Evolutionary conservation across 73 alveolate species (phyloP).

Genomic region (Symbiodinium natans): DNA sequence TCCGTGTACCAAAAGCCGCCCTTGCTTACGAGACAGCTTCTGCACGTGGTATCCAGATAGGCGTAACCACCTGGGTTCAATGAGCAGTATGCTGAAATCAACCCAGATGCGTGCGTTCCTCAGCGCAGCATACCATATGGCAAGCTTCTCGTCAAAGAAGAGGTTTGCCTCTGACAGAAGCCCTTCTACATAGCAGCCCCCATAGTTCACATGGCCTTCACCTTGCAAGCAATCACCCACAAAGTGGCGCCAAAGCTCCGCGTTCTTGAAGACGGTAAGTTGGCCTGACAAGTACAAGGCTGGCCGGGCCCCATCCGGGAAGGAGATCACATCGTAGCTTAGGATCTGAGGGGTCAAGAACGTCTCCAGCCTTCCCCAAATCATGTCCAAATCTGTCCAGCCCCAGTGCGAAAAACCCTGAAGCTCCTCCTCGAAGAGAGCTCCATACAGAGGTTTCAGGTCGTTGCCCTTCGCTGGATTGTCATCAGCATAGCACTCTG

Average conservation of each 20-base stretch:
- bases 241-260: slow-evolving; percentile 33
- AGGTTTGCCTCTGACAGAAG: slow-evolving; percentile 73
- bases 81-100: slow-evolving; percentile 21
- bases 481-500: slow-evolving; percentile 86
- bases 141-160: slow-evolving; percentile 68
- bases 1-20: slow-evolving; percentile 13
- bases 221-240: slow-evolving; percentile 51
- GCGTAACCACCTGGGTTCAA: slow-evolving; percentile 58
- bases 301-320: slow-evolving; percentile 74
- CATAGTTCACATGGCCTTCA: slow-evolving; percentile 69
- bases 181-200: slow-evolving; percentile 73
- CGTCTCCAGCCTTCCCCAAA: slow-evolving; percentile 42
- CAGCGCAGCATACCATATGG: slow-evolving; percentile 70
- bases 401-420: slow-evolving; percentile 52
- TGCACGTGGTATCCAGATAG: slow-evolving; percentile 8
- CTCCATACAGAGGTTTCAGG: slow-evolving; percentile 59
- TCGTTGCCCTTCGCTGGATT: slow-evolving; percentile 86
- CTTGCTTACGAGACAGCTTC: slow-evolving; percentile 17
- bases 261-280: slow-evolving; percentile 58
- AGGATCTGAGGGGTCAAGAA: slow-evolving; percentile 17
- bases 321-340: slow-evolving; percentile 43
- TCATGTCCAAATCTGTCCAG: slow-evolving; percentile 85
- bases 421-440: slow-evolving; percentile 52
- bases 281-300: slow-evolving; percentile 70
- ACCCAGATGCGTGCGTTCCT: slow-evolving; percentile 25